phyloP scores from a whole-genome alignment of 306 rosid genomes.

The Prosopis cineraria region DNA sequence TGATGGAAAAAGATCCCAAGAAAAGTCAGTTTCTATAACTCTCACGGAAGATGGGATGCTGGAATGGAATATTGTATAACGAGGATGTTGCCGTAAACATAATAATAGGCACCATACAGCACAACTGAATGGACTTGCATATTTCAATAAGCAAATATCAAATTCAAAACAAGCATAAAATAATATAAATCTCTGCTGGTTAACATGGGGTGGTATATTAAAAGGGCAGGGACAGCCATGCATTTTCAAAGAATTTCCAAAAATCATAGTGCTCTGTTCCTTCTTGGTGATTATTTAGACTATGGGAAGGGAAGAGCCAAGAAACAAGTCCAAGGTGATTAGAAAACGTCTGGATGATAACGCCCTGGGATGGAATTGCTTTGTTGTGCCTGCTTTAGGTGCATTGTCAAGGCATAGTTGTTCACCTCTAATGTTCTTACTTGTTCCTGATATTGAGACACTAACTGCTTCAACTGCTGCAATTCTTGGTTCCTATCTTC shows the following conservation, averaged over 20 bases:
- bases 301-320: conserved; percentile 11
- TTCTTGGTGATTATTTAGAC: conserved; percentile 17
- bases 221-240: not conserved
- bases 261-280: not conserved
- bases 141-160: not conserved
- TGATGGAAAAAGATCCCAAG: not conserved
- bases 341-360: conserved; percentile 87
- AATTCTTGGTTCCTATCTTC: conserved; percentile 69
- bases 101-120: not conserved
- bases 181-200: not conserved
- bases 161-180: conserved; percentile 1
- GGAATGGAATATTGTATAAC: not conserved
- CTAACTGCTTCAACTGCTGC: conserved; percentile 73
- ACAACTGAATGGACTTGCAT: not conserved
- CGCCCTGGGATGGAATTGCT: conserved; percentile 81
- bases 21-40: not conserved
- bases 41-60: not conserved
- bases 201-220: not conserved
- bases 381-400: conserved; percentile 86
- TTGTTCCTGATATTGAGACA: conserved; percentile 80
- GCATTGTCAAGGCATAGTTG: conserved; percentile 85
- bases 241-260: not conserved
- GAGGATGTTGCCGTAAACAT: not conserved
- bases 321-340: conserved; percentile 9
- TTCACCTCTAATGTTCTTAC: conserved; percentile 85